Conservation (phyloP, 345 rosid genomes). For the Boechera retrofracta region DNA sequence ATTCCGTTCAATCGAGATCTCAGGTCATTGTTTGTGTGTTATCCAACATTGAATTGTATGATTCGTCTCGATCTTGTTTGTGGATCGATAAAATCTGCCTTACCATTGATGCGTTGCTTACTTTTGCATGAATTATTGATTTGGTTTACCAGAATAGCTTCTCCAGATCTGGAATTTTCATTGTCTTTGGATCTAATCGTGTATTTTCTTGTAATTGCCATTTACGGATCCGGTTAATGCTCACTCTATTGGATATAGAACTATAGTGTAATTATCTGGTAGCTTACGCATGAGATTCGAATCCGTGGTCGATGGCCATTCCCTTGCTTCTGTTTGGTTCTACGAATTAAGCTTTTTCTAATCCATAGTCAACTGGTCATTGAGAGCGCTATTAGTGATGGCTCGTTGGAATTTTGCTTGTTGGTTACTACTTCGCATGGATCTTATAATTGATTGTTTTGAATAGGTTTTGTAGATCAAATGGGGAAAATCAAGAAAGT, state of each 20-base stretch:
- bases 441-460: constrained; percentile 10
- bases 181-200: constrained; percentile 3
- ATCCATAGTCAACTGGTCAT: constrained; percentile 15
- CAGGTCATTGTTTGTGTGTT: constrained; percentile 4
- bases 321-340: not conserved
- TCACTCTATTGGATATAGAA: constrained; percentile 13
- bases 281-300: constrained; percentile 25
- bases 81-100: constrained; percentile 16
- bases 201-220: not conserved
- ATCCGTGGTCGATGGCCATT: constrained; percentile 16
- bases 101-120: constrained; percentile 14
- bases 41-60: constrained; percentile 14
- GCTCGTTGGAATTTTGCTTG: constrained; percentile 30
- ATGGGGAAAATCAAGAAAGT: constrained; percentile 67
- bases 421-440: constrained; percentile 20
- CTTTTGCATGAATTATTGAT: constrained; percentile 27
- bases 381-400: not conserved
- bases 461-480: constrained; percentile 35
- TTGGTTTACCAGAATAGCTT: not conserved
- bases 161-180: constrained; percentile 27
- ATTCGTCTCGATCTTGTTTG: constrained; percentile 29
- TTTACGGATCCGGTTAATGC: constrained; percentile 22
- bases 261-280: constrained; percentile 13
- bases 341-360: not conserved
- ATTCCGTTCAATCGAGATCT: constrained; percentile 22